Evolutionary conservation across 768 basidiomycete species (phyloP), one percentile per base, ranked within the genome.

Genomic region (Fibroporia radiculosa): DNA sequence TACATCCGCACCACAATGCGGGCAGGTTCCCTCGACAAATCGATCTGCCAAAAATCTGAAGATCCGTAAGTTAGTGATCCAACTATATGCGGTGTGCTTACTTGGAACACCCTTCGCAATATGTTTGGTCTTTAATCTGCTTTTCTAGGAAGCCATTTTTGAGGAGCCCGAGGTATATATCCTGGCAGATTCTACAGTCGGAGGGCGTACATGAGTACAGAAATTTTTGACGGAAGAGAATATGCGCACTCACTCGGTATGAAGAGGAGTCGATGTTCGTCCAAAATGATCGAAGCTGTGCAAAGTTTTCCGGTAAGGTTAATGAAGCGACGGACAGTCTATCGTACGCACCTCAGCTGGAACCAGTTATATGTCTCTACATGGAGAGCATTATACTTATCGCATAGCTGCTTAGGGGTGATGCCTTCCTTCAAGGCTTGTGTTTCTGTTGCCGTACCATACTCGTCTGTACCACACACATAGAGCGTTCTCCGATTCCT

Each of bases 391-490:
- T 93, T 68, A 62, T 97, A 97, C 66, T 93, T 93, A 65, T 93
- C 87, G 62, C 92, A 96, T 1, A 97, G 71, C 53, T 82, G 77
- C 49, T 69, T 70, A 0, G 92, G 86, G 10, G 86, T 80, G 29
- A 93, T 62, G 0, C 82, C 79, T 60, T 95, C 91, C 59, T 92
- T 91, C 48, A 91, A 63, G 3, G 96, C 95, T 63, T 96, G 93
- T 2, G 93, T 97, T 70, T 99, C 96, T 0, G 96, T 96, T 0
- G 96, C 95, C 6, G 96, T 99, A n/a, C 96, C 96, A 57, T 99
- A 99, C 65, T 99, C 96, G 60, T 99, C 96, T 3, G 96, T 98
- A 22, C 96, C 96, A 64, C 96, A 99, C 45, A 99, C 75, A 61
- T 95, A 99, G 25, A 98, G 72, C 0, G 92, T 95, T 34, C 83